Evolutionary conservation across 108 stramenopile species (phyloP), one percentile per base, ranked within the genome.

Genomic region (Epipyxis sp.): DNA sequence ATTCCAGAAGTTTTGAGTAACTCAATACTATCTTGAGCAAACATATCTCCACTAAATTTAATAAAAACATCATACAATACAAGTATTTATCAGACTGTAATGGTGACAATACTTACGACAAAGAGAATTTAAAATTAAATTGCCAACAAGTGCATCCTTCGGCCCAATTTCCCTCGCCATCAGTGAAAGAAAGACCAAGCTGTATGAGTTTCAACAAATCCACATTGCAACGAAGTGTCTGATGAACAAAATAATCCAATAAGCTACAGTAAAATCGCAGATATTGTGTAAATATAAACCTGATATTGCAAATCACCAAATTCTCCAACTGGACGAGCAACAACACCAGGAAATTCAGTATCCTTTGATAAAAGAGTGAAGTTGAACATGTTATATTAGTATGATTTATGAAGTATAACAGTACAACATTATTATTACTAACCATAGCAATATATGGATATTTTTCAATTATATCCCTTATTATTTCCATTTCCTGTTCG

Each of bases 161-260:
- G 69, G 88, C 90, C 69, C 90, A 89, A 78, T 97, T 94, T 41
- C 98, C 98, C 59, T 95, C 71, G 45, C 88, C 93, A 80, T 98
- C 96, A 35, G 92, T 91, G 77, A 99, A 95, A 16, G 89, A 83
- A 32, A 99, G 76, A 40, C 98, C 98, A 1, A 99, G 88, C 78
- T 99, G 97, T 82, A 99, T 98, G 62, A 99, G 94, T 82, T 94
- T 95, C 61, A 99, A 86, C 58, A 99, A 79, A 83, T 99, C 98
- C 54, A 97, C 96, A 83, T 99, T 99, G 87, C 94, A 94, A 69
- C 95, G 93, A 77, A 99, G 88, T 0, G 93, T 95, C 86, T 96
- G 94, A 39, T 13, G 6, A 57, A 57, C 16, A 20, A 16, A 25
- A 57, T 25, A 57, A 57, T 57, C 54, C 16, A 20, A 20, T 20